Evolutionary conservation across 805 yeast species (phyloP), one percentile per base, ranked within the genome.

Genomic region (Sugiyamaella lignohabitans): DNA sequence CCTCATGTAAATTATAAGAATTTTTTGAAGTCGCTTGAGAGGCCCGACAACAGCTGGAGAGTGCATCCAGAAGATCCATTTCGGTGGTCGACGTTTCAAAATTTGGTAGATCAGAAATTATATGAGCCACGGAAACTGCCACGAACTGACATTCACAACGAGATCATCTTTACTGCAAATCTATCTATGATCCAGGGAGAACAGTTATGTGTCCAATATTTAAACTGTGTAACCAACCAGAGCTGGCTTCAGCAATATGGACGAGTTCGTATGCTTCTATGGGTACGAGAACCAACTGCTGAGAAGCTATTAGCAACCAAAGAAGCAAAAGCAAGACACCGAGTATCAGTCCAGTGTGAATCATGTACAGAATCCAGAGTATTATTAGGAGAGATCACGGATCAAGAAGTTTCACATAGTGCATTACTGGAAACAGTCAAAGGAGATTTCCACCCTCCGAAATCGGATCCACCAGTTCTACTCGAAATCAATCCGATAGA

Each of bases 161-260:
- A 73, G 46, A 68, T 84, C 21, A 63, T 85, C 29, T 68, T 79
- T 27, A 66, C 79, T 4, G 89, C 80, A 1, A 78, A 81, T 57
- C 66, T 83, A 23, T 71, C 84, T 0, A 69, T 72, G 32, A 59
- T 68, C 5, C 73, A 72, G 49, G 84, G 84, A 10, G 93, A 83
- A 59, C 79, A 82, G 43, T 71, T 86, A 16, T 62, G 84, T 21
- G 79, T 84, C 47, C 95, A 87, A 64, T 84, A 87, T 79, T 62
- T 84, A 27, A 75, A 74, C 50, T 84, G 94, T 63, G 67, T 81
- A 23, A 80, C 76, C 0, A 73, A 81, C 59, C 69, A 74, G 42
- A 84, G 84, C 58, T 87, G 95, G 96, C 61, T 86, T 5, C 82
- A 80, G 52, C 69, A 71, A 54, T 84, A 74, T 62, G 85, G 95